Percentiles rank a stretch among this genome's conserved stretches.
phyloP scores from a whole-genome alignment of 2,329 filamentous ascomycete genomes.

The Fusarium sororula region DNA sequence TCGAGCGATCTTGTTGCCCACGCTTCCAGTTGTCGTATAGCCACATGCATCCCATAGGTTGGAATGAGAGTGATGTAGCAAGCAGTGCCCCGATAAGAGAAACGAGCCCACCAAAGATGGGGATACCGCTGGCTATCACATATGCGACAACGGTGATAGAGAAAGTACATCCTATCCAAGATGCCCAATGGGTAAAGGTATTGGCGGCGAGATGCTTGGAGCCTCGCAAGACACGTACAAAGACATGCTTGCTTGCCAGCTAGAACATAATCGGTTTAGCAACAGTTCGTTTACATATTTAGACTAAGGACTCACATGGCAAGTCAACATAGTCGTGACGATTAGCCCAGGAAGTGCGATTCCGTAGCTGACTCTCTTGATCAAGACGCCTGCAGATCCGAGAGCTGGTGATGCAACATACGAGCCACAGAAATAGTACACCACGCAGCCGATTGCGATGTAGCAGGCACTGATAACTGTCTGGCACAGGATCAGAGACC shows the following conservation, averaged over 20 bases:
- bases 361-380: constrained; percentile 56
- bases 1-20: neutral
- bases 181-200: constrained; percentile 41
- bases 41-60: constrained; percentile 43
- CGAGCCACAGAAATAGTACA: constrained; percentile 57
- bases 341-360: constrained; percentile 41
- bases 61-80: constrained; percentile 40
- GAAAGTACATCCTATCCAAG: constrained; percentile 44
- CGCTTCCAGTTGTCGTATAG: constrained; percentile 39
- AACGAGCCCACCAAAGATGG: constrained; percentile 38
- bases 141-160: constrained; percentile 36
- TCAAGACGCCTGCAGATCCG: constrained; percentile 51
- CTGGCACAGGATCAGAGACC: constrained; percentile 38
- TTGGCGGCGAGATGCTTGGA: constrained; percentile 43
- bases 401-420: constrained; percentile 58
- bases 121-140: constrained; percentile 31
- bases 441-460: constrained; percentile 46
- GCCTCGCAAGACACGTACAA: constrained; percentile 30
- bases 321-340: constrained; percentile 35
- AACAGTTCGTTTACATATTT: neutral
- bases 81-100: constrained; percentile 42
- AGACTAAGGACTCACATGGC: constrained; percentile 23
- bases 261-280: neutral
- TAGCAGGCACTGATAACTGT: constrained; percentile 45
- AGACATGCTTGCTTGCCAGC: constrained; percentile 8